Conservation (phyloP, 208 protist species). For the Naegleria gruberi region DNA sequence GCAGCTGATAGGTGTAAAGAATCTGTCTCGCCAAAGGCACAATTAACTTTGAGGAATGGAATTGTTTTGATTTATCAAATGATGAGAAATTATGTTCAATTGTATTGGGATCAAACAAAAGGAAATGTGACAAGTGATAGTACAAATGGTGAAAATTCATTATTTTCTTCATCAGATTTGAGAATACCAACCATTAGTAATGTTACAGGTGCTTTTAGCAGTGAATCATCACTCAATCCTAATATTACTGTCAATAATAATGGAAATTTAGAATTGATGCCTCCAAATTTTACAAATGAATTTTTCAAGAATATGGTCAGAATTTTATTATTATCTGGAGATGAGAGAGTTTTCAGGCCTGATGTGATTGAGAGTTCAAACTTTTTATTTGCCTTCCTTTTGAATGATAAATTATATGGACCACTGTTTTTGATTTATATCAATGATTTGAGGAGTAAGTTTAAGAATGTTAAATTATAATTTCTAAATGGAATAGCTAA, state of each 20-base stretch:
- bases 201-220: too few relatives aligned
- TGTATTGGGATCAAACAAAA: background rate
- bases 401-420: background rate
- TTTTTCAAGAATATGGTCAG: background rate
- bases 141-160: background rate
- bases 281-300: background rate
- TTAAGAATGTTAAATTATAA: too few relatives aligned
- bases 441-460: background rate
- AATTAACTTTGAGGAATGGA: conserved; percentile 1
- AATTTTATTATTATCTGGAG: background rate
- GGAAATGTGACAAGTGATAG: background rate
- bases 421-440: background rate
- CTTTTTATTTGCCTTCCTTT: background rate
- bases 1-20: conserved; percentile 9
- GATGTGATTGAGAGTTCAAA: background rate
- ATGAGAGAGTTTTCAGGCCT: background rate
- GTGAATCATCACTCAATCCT: too few relatives aligned
- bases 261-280: background rate
- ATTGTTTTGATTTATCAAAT: background rate
- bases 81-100: background rate
- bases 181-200: too few relatives aligned
- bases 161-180: too few relatives aligned
- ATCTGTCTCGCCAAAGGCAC: background rate
- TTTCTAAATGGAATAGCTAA: background rate
- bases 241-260: background rate